Base-by-base conservation (phyloP, 352 stramenopile species). In the Pythium rishiriense region DNA sequence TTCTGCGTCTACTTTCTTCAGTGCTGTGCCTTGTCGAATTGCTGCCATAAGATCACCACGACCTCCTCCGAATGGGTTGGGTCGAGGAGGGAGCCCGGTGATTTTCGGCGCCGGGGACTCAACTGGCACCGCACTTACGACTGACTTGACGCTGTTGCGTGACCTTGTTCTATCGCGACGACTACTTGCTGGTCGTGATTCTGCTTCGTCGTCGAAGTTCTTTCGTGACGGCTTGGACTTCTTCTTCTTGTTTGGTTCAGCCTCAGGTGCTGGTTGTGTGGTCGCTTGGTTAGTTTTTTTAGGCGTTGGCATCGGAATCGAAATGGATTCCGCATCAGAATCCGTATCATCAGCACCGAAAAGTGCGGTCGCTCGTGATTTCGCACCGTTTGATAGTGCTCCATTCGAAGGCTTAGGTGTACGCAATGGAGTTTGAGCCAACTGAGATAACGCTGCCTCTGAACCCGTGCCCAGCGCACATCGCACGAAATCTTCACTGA, bases 1-100 rank as follows among this genome's bases (percentile, higher is more conserved):
- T 11, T 45, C 25, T 21, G 48, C 58, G 25, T 58, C 57, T 0
- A 61, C 54, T 50, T 90, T 87, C 22, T 85, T 84, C 4, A 94
- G 55, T 25, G 80, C 62, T n/a, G 75, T 50, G 19, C 86, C 84
- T 58, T 91, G 70, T 29, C 82, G 83, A 64, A 94, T 94, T 7
- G 84, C 86, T 37, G 84, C 86, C 19, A 94, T 66, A 25, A 94
- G 69, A 69, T 94, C 79, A 2, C 83, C 86, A 62, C 83, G 78
- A 37, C 77, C 82, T 37, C 72, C 78, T 35, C 76, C 82, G 62
- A 94, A 91, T 14, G 76, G 65, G 58, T 93, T 93, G 12, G 85
- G 83, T 17, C 81, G 81, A 35, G 79, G 51, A 46, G 81, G 83
- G n/a, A 90, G 51, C 2, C 75, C 74, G 6, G 77, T 67, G 19